Evolutionary conservation across 1,284 basidiomycete genomes (phyloP), one percentile per base, ranked within the genome.

Genomic region (Flammula alnicola): DNA sequence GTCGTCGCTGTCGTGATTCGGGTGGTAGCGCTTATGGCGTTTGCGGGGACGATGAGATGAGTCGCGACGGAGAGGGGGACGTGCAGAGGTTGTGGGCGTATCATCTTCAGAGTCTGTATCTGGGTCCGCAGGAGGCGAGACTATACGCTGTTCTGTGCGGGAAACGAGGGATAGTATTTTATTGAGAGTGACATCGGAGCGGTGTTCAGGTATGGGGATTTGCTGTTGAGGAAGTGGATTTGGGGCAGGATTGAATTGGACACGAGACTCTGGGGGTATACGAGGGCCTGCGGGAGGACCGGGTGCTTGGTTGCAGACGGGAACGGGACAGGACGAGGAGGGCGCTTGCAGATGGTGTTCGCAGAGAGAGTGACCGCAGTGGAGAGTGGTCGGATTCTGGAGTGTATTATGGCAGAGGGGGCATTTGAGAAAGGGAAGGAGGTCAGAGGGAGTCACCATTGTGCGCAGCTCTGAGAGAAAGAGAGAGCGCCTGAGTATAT

Each of bases 151-250:
- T 7, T 53, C 45, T 20, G 66, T 55, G 38, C 66, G 69, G 42
- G 58, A 47, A 39, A 81, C 63, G 51, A 86, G 70, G 36, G 63
- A 61, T 20, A 88, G 54, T 55, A 91, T 66, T 62, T 84, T 87
- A 63, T 76, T 81, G 38, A 90, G 66, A 41, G 81, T 77, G 56
- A 91, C 80, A 64, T 92, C 89, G 25, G 65, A 51, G 49, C 57
- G 62, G 5, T 52, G 44, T 8, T 50, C 38, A 30, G 49, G 55
- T 36, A 44, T 51, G 29, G 42, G 60, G 54, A 23, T 59, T 49
- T 19, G 64, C 51, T 33, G 56, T 38, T 16, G 65, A 60, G 17
- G 60, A 38, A 2, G 52, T 16, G 22, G 54, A 56, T 36, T 22
- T 35, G 57, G 63, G 44, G 52, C 56, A 37, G 57, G 57, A 49